Conservation (phyloP, 352 stramenopile species). For the Globisporangium nunn region DNA sequence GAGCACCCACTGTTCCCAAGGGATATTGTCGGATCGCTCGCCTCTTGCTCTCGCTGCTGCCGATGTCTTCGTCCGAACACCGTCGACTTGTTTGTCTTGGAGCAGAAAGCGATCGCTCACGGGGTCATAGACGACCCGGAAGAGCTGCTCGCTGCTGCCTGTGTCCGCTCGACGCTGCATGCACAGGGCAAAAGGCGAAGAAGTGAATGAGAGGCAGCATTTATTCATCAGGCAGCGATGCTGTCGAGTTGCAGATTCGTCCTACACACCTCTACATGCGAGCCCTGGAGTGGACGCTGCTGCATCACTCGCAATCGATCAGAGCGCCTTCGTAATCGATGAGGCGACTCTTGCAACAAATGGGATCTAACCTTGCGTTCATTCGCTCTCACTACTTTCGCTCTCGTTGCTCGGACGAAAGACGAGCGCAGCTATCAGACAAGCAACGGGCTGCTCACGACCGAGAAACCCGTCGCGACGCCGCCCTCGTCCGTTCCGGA, state of each 20-base stretch:
- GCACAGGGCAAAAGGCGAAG: too few species aligned
- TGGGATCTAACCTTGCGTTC: too few species aligned
- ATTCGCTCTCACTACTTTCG: too few species aligned
- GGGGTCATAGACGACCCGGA: slow-evolving; percentile 39
- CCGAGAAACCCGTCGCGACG: slow-evolving; percentile 91
- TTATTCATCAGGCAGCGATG: too few species aligned
- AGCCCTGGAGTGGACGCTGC: too few species aligned
- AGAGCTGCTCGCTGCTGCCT: slow-evolving; percentile 11
- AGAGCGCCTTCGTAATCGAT: too few species aligned
- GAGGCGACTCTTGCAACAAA: too few species aligned
- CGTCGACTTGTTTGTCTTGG: slow-evolving; percentile 11
- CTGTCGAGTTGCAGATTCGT: too few species aligned
- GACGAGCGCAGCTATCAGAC: slow-evolving; percentile 20
- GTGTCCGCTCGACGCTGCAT: neutral
- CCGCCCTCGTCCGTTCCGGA: slow-evolving; percentile 95
- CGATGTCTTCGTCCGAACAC: neutral
- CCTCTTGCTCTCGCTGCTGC: neutral
- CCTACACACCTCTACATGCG: too few species aligned
- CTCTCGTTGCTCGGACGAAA: neutral
- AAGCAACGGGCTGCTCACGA: slow-evolving; percentile 88
- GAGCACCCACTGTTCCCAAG: slow-evolving; percentile 32
- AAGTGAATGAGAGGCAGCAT: too few species aligned
- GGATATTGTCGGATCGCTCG: slow-evolving; percentile 11
- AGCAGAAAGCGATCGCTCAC: slow-evolving; percentile 43
- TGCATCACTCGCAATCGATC: too few species aligned